Evolutionary conservation across 331 rosid species (phyloP), one percentile per base, ranked within the genome.

Genomic region (Telfairia occidentalis): DNA sequence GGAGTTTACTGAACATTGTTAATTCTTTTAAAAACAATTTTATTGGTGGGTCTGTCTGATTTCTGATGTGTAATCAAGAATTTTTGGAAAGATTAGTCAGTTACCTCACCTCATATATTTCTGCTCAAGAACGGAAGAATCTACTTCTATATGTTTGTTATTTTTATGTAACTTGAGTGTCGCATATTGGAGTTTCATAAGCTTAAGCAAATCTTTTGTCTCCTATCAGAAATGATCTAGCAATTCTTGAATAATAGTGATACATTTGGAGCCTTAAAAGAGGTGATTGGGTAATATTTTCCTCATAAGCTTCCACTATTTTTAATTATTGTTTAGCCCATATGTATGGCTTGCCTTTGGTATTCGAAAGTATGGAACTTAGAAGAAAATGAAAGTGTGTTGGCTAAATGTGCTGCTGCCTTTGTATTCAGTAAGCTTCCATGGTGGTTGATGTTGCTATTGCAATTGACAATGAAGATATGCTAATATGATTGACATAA

Each of bases 331-430:
- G n/a, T n/a, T 7, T 15, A 19, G 5, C 30, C 61, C 61, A 54
- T 19, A 54, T 54, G 61, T 23, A 54, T 54, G 13, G 29, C 32
- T 54, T 54, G 13, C 9, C 32, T n/a, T 54, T 35, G 29, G 10
- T 61, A 18, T 24, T 5, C 43, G 26, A 15, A 64, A 35, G 16
- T 35, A 5, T 53, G 29, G 29, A 7, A 21, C 59, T 82, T 92
- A 9, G 92, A 95, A 64, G 97, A 95, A 71, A 95, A 92, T 91
- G 92, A 95, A 80, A 79, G 63, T 78, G 85, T 95, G 76, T 90
- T 95, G 4, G 97, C 88, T 9, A 95, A 90, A 80, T 95, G 99
- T 85, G 99, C 99, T 66, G 84, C 99, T 60, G 92, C 99, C 83
- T 95, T 95, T 92, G 97, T 97, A 50, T n/a, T n/a, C n/a, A n/a